Evolutionary conservation across 495 filamentous ascomycete genomes (phyloP).

Genomic region (Penicillium malachiteum): DNA sequence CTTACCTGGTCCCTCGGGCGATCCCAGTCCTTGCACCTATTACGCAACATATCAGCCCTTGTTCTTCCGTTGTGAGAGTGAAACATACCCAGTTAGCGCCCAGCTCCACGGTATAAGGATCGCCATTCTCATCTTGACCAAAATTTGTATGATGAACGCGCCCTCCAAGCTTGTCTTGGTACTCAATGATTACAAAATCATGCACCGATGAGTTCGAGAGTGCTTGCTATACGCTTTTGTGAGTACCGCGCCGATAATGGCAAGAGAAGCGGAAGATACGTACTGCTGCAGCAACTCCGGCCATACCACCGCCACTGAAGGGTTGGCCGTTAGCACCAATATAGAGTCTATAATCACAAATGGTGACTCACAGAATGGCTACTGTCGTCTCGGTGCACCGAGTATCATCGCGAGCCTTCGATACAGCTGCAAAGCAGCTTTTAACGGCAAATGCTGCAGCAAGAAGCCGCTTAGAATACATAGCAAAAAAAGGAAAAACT

Average conservation of each 20-base stretch:
- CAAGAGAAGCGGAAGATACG: neutral
- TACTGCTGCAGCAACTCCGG: constrained; percentile 67
- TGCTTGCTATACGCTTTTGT: constrained; percentile 13
- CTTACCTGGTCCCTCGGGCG: constrained; percentile 19
- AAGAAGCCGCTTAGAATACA: constrained; percentile 14
- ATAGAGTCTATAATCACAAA: neutral
- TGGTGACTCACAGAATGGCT: constrained; percentile 28
- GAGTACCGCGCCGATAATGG: too few relatives aligned
- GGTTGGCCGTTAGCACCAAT: neutral
- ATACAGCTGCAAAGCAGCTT: constrained; percentile 12
- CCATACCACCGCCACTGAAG: constrained; percentile 36
- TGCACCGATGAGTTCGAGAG: constrained; percentile 18
- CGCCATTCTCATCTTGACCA: constrained; percentile 18
- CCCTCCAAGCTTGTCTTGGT: constrained; percentile 18
- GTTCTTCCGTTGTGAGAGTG: neutral
- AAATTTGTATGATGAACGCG: constrained; percentile 18
- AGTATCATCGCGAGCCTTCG: constrained; percentile 9
- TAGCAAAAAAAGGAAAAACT: too few relatives aligned
- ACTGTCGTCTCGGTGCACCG: constrained; percentile 33
- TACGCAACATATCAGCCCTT: neutral
- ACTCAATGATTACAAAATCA: constrained; percentile 24
- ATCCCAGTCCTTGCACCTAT: constrained; percentile 22
- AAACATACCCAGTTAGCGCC: constrained; percentile 21
- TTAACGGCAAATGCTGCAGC: constrained; percentile 11
- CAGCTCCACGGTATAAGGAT: constrained; percentile 18